Evolutionary conservation across 331 rosid genomes (phyloP), one percentile per base, ranked within the genome.

Genomic region (Telfairia occidentalis): DNA sequence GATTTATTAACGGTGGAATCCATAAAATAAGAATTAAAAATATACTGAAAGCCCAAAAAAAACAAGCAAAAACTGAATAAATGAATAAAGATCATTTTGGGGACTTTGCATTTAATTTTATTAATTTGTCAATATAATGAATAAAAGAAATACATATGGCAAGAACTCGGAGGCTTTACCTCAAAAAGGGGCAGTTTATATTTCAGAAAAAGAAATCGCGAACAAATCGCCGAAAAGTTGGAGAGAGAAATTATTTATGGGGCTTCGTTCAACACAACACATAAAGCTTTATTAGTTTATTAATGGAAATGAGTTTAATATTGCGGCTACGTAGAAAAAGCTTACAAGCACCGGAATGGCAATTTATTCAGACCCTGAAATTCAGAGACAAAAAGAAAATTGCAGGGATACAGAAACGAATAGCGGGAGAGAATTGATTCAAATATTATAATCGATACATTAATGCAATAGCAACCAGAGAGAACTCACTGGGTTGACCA

Each of bases 241-340:
- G 63, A 64, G 42, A 65, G 65, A 29, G 54, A 37, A 5, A 34
- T 9, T 49, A 15, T n/a, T 50, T 7, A 6, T 16, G 28, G 38
- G 48, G 30, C 18, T 16, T 15, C 3, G 55, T 35, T 34, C 73
- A 55, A 43, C 7, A 45, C 24, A 26, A 67, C 7, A 45, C 24
- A 26, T 40, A 69, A 60, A 8, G 23, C 21, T 59, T 13, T 52
- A 23, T 37, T 26, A 8, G 48, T 37, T 57, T 16, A 23, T 54
- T 21, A 42, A 75, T 24, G 52, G 83, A 32, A 75, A 26, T 46
- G 48, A 70, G 55, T 69, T 60, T 71, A 81, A 60, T 29, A 59
- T 69, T 67, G 82, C 78, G 79, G 86, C 83, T 74, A 45, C 19
- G 80, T 54, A 55, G 80, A 77, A 43, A 80, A 83, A 77, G 72